phyloP scores from a whole-genome alignment of 108 stramenopile species.

The Discostella pseudostelligera region DNA sequence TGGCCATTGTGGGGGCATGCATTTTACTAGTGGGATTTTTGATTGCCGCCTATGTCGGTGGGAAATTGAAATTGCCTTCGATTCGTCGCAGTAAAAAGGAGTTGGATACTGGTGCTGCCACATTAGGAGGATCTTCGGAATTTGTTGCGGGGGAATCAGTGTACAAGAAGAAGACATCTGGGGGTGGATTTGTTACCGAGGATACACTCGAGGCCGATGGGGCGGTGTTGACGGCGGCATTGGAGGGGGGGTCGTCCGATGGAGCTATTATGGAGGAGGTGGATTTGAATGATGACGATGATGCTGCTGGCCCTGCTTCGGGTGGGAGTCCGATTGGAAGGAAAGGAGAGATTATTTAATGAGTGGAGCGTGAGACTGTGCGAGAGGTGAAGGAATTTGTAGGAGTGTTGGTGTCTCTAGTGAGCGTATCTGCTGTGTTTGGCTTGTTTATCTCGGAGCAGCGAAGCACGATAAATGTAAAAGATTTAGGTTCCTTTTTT shows the following conservation, averaged over 20 bases:
- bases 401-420: too few species aligned
- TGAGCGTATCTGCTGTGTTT: too few species aligned
- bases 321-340: too few species aligned
- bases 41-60: not conserved
- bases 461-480: too few species aligned
- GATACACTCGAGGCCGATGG: constrained; percentile 44
- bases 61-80: not conserved
- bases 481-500: too few species aligned
- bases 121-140: not conserved
- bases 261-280: constrained; percentile 15
- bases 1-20: constrained; percentile 13
- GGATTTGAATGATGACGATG: constrained; percentile 16
- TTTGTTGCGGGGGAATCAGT: constrained; percentile 33
- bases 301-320: too few species aligned
- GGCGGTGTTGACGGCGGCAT: constrained; percentile 33
- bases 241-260: constrained; percentile 1
- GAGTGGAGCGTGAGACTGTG: too few species aligned
- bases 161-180: constrained; percentile 28
- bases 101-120: constrained; percentile 8
- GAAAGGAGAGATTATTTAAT: too few species aligned
- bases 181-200: constrained; percentile 6
- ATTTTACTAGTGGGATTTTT: not conserved
- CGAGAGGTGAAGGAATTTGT: too few species aligned
- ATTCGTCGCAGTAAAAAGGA: constrained; percentile 9
- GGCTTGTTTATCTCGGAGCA: too few species aligned